phyloP scores from a whole-genome alignment of 495 filamentous ascomycete species.

The Xylaria curta region DNA sequence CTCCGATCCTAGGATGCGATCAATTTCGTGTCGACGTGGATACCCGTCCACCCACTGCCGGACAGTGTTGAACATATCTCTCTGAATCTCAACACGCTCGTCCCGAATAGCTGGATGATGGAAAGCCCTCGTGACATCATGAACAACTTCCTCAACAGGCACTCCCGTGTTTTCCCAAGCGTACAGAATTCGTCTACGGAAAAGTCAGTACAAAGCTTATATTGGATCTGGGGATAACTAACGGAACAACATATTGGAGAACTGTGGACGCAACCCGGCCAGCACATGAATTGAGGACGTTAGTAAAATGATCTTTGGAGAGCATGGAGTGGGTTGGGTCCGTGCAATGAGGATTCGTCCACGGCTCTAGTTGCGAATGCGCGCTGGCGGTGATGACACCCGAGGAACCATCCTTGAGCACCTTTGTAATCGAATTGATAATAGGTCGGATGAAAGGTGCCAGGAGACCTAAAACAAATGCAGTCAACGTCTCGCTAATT shows the following conservation, averaged over 20 bases:
- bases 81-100: conserved; percentile 74
- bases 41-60: conserved; percentile 74
- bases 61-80: conserved; percentile 85
- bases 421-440: conserved; percentile 83
- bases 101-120: conserved; percentile 87
- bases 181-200: conserved; percentile 71
- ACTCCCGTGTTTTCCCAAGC: conserved; percentile 88
- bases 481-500: conserved; percentile 86
- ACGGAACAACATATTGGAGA: conserved; percentile 82
- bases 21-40: conserved; percentile 67
- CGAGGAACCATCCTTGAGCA: conserved; percentile 82
- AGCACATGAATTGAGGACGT: conserved; percentile 86
- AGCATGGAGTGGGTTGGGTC: conserved; percentile 95
- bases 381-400: conserved; percentile 80
- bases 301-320: conserved; percentile 96
- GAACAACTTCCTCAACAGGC: conserved; percentile 75
- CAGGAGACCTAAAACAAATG: conserved; percentile 87
- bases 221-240: conserved; percentile 33
- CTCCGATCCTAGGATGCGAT: conserved; percentile 74
- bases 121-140: conserved; percentile 79
- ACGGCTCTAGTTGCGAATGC: conserved; percentile 86
- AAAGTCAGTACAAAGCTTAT: neutral
- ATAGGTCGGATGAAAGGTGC: conserved; percentile 90
- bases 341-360: conserved; percentile 83
- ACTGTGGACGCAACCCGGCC: conserved; percentile 81